phyloP scores from a whole-genome alignment of 2,329 filamentous ascomycete species.

The Exophiala sp. region DNA sequence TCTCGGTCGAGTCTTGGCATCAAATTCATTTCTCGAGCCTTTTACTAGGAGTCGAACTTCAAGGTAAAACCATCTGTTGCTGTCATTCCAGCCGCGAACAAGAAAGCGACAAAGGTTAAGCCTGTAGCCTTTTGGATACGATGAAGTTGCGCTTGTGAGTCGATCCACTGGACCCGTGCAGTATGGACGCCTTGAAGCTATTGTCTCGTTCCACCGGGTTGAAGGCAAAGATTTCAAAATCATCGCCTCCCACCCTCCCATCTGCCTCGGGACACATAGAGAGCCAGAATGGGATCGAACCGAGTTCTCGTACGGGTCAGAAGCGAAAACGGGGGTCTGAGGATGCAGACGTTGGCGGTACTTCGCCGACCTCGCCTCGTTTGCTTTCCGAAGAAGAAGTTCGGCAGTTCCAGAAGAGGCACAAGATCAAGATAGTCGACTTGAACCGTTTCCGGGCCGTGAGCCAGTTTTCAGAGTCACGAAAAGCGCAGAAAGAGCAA shows the following conservation, averaged over 20 bases:
- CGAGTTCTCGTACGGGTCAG: slow-evolving; percentile 31
- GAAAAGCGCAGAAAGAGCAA: slow-evolving; percentile 47
- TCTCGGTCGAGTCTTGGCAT: slow-evolving; percentile 3
- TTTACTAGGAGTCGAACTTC: not conserved
- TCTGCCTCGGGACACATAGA: slow-evolving; percentile 37
- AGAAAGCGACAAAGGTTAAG: not conserved
- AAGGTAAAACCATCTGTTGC: not conserved
- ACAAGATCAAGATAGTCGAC: slow-evolving; percentile 78
- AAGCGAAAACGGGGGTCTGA: slow-evolving; percentile 34
- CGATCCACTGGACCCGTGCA: not conserved
- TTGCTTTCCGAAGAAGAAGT: slow-evolving; percentile 48
- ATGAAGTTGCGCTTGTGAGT: no score
- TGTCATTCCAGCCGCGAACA: not conserved
- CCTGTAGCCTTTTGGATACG: no score
- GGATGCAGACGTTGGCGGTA: slow-evolving; percentile 24
- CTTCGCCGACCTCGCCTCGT: not conserved
- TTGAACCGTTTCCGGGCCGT: slow-evolving; percentile 45
- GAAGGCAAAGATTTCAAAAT: slow-evolving; percentile 32
- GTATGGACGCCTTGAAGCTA: slow-evolving; percentile 44
- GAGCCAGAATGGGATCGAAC: slow-evolving; percentile 34
- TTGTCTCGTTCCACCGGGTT: slow-evolving; percentile 42
- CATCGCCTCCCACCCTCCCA: slow-evolving; percentile 33
- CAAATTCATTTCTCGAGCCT: slow-evolving; percentile 5
- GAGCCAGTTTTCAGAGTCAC: slow-evolving; percentile 31
- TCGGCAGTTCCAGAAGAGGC: slow-evolving; percentile 66